Percentiles rank a stretch among this genome's conserved stretches.
Conservation (phyloP, 257 asterid species). For the Solanum verrucosum region DNA sequence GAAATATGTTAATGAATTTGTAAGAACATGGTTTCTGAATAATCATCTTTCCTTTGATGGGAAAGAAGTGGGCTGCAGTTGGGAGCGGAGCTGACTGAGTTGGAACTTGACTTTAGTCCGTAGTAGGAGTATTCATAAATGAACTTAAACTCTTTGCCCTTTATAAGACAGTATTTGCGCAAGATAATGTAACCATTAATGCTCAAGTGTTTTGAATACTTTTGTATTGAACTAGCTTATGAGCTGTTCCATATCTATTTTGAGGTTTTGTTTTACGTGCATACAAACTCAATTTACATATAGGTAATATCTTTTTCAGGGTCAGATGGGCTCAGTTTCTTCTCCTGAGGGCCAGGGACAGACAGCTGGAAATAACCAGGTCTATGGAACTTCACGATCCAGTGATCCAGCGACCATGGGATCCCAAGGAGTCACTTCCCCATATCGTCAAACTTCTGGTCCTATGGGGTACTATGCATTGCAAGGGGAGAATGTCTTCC, state of each 20-base stretch:
- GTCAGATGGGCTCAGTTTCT: constrained; percentile 66
- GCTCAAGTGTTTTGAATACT: background rate
- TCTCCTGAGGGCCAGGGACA: constrained; percentile 62
- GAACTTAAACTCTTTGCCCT: background rate
- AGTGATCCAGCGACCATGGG: constrained; percentile 37
- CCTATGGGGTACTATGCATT: constrained; percentile 65
- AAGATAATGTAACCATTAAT: background rate
- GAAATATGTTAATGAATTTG: background rate
- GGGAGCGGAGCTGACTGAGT: background rate
- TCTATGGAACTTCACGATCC: constrained; percentile 41
- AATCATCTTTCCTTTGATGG: background rate
- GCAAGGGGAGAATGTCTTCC: constrained; percentile 75
- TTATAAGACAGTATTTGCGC: background rate
- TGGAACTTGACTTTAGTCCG: background rate
- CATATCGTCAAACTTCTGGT: constrained; percentile 48
- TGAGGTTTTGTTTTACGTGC: background rate
- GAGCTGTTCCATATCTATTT: background rate
- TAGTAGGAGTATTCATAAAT: background rate
- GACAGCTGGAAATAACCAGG: constrained; percentile 44
- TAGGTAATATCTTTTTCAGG: constrained; percentile 34
- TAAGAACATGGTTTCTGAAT: background rate
- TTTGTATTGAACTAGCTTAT: background rate
- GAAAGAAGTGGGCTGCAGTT: background rate
- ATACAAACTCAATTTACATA: constrained; percentile 1
- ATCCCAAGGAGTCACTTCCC: constrained; percentile 39